Evolutionary conservation across 495 filamentous ascomycete species (phyloP).

Genomic region (Talaromyces proteolyticus): DNA sequence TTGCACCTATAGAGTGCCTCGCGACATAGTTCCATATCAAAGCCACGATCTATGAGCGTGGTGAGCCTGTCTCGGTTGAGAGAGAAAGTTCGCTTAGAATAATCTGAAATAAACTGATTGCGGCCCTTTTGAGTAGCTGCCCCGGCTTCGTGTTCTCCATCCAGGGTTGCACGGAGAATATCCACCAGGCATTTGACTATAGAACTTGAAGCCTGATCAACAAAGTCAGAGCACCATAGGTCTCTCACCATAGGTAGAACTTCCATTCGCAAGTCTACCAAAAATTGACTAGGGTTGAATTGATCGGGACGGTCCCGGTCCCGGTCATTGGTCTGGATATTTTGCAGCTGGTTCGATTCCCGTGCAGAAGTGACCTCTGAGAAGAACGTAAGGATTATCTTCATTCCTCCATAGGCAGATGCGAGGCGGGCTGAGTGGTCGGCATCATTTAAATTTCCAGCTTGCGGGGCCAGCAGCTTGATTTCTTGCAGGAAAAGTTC

Average conservation of each 20-base stretch:
- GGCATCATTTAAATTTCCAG: conserved; percentile 27
- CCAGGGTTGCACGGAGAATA: conserved; percentile 74
- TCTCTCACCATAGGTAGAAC: conserved; percentile 72
- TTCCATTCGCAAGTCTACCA: conserved; percentile 80
- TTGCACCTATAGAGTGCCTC: conserved; percentile 83
- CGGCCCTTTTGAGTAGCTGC: conserved; percentile 53
- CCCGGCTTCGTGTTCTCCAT: conserved; percentile 65
- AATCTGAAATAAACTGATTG: conserved; percentile 27
- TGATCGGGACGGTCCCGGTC: conserved; percentile 57
- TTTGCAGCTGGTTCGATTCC: conserved; percentile 64
- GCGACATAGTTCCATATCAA: conserved; percentile 52
- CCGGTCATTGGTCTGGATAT: conserved; percentile 48
- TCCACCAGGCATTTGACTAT: conserved; percentile 77
- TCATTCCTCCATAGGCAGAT: conserved; percentile 62
- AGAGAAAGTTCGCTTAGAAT: conserved; percentile 33
- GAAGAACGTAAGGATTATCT: conserved; percentile 82
- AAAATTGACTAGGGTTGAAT: conserved; percentile 68
- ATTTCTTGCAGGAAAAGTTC: conserved; percentile 67
- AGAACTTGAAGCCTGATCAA: conserved; percentile 66
- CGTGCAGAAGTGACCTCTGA: conserved; percentile 68
- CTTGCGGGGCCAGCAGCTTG: conserved; percentile 37
- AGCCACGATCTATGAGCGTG: conserved; percentile 40
- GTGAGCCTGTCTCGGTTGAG: conserved; percentile 41
- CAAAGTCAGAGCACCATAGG: conserved; percentile 70
- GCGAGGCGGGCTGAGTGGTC: conserved; percentile 44